Conservation (phyloP, 441 rosid genomes). For the Euphorbia schlechtendalii region DNA sequence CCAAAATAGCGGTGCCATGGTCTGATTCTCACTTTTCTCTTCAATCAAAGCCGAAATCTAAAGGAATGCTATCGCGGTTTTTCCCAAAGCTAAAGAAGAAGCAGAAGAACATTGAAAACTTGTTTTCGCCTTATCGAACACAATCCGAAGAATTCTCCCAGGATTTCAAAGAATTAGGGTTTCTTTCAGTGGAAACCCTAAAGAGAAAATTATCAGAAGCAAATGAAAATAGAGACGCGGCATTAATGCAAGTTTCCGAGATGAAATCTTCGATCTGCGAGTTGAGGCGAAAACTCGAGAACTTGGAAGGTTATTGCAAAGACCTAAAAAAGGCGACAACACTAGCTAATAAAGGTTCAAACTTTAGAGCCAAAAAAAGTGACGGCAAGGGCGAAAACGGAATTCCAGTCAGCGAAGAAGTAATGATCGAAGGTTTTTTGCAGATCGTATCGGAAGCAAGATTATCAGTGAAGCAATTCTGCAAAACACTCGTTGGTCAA, state of each 20-base stretch:
- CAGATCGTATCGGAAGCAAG: constrained; percentile 93
- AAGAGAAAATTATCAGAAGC: constrained; percentile 72
- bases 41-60: constrained; percentile 48
- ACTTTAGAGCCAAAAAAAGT: constrained; percentile 7
- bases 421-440: constrained; percentile 81
- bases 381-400: too few relatives aligned
- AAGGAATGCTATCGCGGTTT: constrained; percentile 72
- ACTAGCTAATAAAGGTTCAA: constrained; percentile 29
- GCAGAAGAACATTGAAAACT: constrained; percentile 35
- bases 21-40: constrained; percentile 54
- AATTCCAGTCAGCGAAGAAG: constrained; percentile 81
- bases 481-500: constrained; percentile 62
- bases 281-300: constrained; percentile 68
- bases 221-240: constrained; percentile 65
- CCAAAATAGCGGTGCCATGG: constrained; percentile 70
- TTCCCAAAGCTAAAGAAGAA: constrained; percentile 74
- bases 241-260: constrained; percentile 58
- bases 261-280: constrained; percentile 74
- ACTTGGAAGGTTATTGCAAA: constrained; percentile 72
- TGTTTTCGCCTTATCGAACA: constrained; percentile 43
- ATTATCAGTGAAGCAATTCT: constrained; percentile 84
- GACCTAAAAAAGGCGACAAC: constrained; percentile 79
- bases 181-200: constrained; percentile 49
- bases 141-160: constrained; percentile 77
- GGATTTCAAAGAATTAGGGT: constrained; percentile 45